Base-by-base conservation (phyloP, 116 monocot genomes). In the Phalaenopsis hybrid region DNA sequence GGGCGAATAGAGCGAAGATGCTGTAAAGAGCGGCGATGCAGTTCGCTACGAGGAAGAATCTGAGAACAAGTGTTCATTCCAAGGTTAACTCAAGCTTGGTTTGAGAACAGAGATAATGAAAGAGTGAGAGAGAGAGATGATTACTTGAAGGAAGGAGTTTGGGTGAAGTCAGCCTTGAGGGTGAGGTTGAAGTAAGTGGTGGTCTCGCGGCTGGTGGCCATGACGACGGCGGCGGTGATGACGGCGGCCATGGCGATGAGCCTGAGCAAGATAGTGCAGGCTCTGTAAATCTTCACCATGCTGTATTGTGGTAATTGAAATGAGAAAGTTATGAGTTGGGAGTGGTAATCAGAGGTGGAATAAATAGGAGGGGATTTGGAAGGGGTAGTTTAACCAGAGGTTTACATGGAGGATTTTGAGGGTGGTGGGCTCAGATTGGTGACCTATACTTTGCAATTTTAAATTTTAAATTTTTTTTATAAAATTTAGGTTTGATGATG, bases 81-180 rank as follows among this genome's bases (percentile, higher is more conserved):
- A 16, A 55, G 55, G 55, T 16, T 55, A 55, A 55, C 15, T 55
- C 55, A 55, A 55, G 16, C 55, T 15, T 55, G 55, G 16, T 55
- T 55, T 55, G 13, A 55, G 16, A 55, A 16, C 13, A 55, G 4
- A 4, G 48, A 8, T 6, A 12, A 23, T 7, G 23, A 65, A 4
- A 6, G 6, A 65, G 21, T 18, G 0, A 45, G 33, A 9, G n/a
- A 67, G 8, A 34, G 44, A 18, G 20, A 6, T 57, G 49, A 65
- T 82, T 86, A 93, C 96, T 33, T 82, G 81, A 96, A 89, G 0
- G 93, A 81, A 67, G 90, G 90, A 8, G 88, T 90, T 81, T 96
- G 73, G 50, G 88, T 83, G 82, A 85, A 96, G 84, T 89, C 92
- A 79, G 96, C 96, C 1, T 90, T 86, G 78, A 93, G 9, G 41